These are phyloP conservation scores for Blastobotrys persicus DNA, from an alignment of 1,139 yeast species.

Conservation along the genomic window DNA sequence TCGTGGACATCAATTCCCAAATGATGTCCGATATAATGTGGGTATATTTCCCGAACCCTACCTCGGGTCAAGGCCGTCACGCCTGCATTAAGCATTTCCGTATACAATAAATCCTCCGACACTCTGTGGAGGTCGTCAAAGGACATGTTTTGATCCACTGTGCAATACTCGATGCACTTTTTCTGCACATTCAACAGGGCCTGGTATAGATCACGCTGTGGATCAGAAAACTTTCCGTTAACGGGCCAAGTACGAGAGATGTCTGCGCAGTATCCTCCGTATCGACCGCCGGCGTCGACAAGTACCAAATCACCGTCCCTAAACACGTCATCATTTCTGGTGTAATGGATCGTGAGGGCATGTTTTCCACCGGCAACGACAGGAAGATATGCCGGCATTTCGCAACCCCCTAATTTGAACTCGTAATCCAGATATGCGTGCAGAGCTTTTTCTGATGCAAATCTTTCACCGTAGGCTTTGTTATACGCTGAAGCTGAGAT, in stretches of 20 bases:
- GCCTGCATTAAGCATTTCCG: slow-evolving; percentile 72
- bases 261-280: slow-evolving; percentile 95
- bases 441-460: slow-evolving; percentile 70
- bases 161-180: slow-evolving; percentile 69
- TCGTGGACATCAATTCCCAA: slow-evolving; percentile 93
- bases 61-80: slow-evolving; percentile 40
- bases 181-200: slow-evolving; percentile 84
- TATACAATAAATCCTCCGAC: slow-evolving; percentile 57
- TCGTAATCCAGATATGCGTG: slow-evolving; percentile 81
- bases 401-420: slow-evolving; percentile 85
- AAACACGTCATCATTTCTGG: slow-evolving; percentile 79
- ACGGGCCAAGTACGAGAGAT: slow-evolving; percentile 97
- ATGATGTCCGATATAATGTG: slow-evolving; percentile 95
- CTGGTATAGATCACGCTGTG: slow-evolving; percentile 84
- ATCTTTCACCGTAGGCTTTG: slow-evolving; percentile 61
- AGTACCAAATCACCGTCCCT: slow-evolving; percentile 77
- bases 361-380: slow-evolving; percentile 94
- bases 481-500: slow-evolving; percentile 83
- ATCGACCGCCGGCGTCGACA: slow-evolving; percentile 92
- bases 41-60: slow-evolving; percentile 55
- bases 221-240: slow-evolving; percentile 60
- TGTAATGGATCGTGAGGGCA: slow-evolving; percentile 85
- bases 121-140: slow-evolving; percentile 74
- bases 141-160: slow-evolving; percentile 50
- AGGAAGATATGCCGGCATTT: slow-evolving; percentile 85